Evolutionary conservation across 805 yeast genomes (phyloP).

Genomic region (Candida glaebosa): DNA sequence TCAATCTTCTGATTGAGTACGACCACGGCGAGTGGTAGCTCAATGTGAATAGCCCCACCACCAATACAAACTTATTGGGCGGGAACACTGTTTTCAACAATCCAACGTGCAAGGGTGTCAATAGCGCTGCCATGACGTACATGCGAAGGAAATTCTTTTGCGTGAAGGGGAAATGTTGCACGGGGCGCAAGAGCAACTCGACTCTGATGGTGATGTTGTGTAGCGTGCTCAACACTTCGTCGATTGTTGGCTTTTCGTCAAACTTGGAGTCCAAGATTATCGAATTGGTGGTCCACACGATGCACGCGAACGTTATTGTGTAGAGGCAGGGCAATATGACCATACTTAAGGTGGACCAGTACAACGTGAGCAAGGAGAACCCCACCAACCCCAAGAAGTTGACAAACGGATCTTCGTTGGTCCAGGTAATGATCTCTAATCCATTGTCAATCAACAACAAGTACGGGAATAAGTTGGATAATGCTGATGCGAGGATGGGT

Average conservation of each 20-base stretch:
- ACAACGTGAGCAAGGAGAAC: conserved; percentile 36
- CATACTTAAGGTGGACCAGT: conserved; percentile 39
- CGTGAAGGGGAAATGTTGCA: conserved; percentile 25
- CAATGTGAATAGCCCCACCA: conserved; percentile 33
- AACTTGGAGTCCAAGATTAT: conserved; percentile 38
- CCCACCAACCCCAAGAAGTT: conserved; percentile 41
- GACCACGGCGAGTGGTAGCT: conserved; percentile 50
- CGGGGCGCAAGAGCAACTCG: conserved; percentile 40
- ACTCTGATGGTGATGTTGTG: conserved; percentile 44
- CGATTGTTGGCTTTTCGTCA: conserved; percentile 49
- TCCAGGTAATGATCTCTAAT: conserved; percentile 51
- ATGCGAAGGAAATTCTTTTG: conserved; percentile 26
- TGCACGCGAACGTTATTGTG: conserved; percentile 33
- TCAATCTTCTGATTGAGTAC: conserved; percentile 38
- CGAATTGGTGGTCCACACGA: conserved; percentile 45
- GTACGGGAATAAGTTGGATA: conserved; percentile 47
- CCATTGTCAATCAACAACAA: conserved; percentile 42
- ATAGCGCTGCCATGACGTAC: conserved; percentile 24
- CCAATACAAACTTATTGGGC: conserved; percentile 32
- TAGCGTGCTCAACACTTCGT: conserved; percentile 47
- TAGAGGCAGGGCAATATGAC: conserved; percentile 38
- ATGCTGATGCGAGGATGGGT: conserved; percentile 46
- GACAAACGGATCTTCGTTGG: conserved; percentile 47
- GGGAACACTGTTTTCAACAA: conserved; percentile 30
- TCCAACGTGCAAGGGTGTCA: conserved; percentile 44